Conservation (phyloP, 768 basidiomycete species). For the Suillus subaureus region DNA sequence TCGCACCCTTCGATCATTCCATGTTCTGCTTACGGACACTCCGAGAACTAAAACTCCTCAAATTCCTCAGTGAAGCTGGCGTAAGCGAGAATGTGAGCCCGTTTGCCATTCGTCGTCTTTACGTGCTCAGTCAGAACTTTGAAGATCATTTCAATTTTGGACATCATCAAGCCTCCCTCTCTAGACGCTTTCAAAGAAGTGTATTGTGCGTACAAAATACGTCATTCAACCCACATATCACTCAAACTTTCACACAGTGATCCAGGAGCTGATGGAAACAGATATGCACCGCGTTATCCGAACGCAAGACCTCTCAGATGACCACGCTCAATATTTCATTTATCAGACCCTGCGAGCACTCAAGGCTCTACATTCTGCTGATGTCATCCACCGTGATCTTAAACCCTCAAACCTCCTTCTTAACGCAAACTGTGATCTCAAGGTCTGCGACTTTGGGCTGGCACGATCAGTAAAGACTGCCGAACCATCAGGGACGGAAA, state of each 20-base stretch:
- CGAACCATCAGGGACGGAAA: slow-evolving; percentile 82
- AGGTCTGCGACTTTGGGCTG: slow-evolving; percentile 94
- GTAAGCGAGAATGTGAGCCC: slow-evolving; percentile 80
- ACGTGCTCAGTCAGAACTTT: slow-evolving; percentile 8
- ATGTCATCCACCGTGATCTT: slow-evolving; percentile 95
- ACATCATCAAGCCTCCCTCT: slow-evolving; percentile 81
- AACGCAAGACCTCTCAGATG: slow-evolving; percentile 93
- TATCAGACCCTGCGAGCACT: slow-evolving; percentile 94
- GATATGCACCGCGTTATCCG: slow-evolving; percentile 97
- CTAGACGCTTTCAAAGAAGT: slow-evolving; percentile 88
- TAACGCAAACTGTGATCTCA: slow-evolving; percentile 96
- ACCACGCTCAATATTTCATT: slow-evolving; percentile 93
- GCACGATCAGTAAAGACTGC: slow-evolving; percentile 89
- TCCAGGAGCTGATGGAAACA: slow-evolving; percentile 94
- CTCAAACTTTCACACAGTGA: slow-evolving; percentile 49
- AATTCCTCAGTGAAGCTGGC: slow-evolving; percentile 84
- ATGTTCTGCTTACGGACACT: slow-evolving; percentile 94
- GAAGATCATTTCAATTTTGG: slow-evolving; percentile 87
- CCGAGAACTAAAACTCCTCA: slow-evolving; percentile 81
- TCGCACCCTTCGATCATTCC: slow-evolving; percentile 92
- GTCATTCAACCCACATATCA: slow-evolving; percentile 3
- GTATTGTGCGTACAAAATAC: slow-evolving; percentile 52
- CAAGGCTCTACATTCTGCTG: slow-evolving; percentile 94
- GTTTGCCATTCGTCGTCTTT: background rate
- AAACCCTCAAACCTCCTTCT: slow-evolving; percentile 97